These are phyloP conservation scores for Moesziomyces antarcticus DNA, from an alignment of 1,284 basidiomycete genomes.

Conservation along the genomic window DNA sequence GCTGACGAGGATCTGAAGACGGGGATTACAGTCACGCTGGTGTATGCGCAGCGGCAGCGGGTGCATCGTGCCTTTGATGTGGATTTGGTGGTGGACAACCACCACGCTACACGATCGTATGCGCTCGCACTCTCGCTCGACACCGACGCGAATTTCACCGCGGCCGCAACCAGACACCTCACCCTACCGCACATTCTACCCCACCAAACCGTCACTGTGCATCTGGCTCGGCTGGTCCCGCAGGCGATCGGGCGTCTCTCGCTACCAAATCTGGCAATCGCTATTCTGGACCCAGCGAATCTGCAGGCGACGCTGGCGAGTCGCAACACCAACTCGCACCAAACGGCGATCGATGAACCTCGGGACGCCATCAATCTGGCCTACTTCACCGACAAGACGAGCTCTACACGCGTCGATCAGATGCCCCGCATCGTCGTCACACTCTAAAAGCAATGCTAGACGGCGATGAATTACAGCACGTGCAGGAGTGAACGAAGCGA, in stretches of 20 bases:
- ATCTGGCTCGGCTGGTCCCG: constrained; percentile 14
- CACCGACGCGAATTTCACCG: constrained; percentile 26
- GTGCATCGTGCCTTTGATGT: constrained; percentile 10
- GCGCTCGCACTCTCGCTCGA: constrained; percentile 24
- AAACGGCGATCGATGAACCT: not conserved
- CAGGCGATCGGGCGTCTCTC: constrained; percentile 4
- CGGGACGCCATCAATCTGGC: not conserved
- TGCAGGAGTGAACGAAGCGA: too few species aligned
- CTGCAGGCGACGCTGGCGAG: not conserved
- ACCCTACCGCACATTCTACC: constrained; percentile 29
- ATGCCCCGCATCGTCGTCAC: too few species aligned
- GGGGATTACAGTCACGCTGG: constrained; percentile 10
- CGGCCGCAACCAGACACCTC: constrained; percentile 17
- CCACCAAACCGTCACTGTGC: too few species aligned
- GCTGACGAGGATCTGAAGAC: not conserved
- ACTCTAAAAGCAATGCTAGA: too few species aligned
- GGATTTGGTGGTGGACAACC: constrained; percentile 7
- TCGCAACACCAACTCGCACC: not conserved
- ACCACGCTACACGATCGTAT: constrained; percentile 3
- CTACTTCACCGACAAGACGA: too few species aligned
- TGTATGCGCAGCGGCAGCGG: not conserved
- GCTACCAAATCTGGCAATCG: constrained; percentile 10
- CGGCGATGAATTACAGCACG: too few species aligned
- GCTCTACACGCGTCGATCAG: too few species aligned
- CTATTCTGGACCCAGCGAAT: constrained; percentile 2